Conservation (phyloP, 192 early-diverging fungal genomes). For the Coemansia sp. region DNA sequence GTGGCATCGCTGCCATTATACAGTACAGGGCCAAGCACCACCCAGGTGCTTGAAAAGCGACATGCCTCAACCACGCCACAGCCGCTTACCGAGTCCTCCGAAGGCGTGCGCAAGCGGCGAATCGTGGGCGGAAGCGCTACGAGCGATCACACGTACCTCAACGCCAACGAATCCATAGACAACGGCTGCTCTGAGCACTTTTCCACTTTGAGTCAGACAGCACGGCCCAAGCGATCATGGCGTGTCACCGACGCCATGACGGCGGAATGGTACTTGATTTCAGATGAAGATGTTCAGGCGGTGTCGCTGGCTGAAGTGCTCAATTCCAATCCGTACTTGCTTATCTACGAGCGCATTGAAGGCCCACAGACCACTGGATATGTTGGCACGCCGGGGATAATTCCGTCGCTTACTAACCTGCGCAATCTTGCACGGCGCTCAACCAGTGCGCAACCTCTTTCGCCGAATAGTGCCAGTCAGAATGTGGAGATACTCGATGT, state of each 20-base stretch:
- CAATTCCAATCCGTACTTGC: slow-evolving; percentile 71
- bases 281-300: slow-evolving; percentile 67
- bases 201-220: slow-evolving; percentile 5
- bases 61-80: slow-evolving; percentile 20
- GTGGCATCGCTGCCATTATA: slow-evolving; percentile 22
- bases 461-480: slow-evolving; percentile 1
- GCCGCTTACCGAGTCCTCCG: slow-evolving; percentile 10
- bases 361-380: slow-evolving; percentile 26
- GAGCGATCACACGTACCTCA: not conserved
- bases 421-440: slow-evolving; percentile 44
- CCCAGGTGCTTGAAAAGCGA: slow-evolving; percentile 23
- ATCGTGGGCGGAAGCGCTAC: slow-evolving; percentile 32
- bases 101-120: slow-evolving; percentile 37
- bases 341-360: slow-evolving; percentile 65
- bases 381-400: slow-evolving; percentile 34
- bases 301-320: slow-evolving; percentile 60
- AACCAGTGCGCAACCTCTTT: slow-evolving; percentile 26
- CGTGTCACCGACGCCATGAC: slow-evolving; percentile 47
- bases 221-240: slow-evolving; percentile 46
- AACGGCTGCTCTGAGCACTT: slow-evolving; percentile 8
- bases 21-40: not conserved
- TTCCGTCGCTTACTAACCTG: slow-evolving; percentile 45
- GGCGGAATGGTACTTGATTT: slow-evolving; percentile 65
- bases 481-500: not conserved
- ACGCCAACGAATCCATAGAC: slow-evolving; percentile 24